Percentiles rank a stretch among this genome's conserved stretches.
Conservation (phyloP, 139 green algal genomes). For the Desmodesmus armatus region DNA sequence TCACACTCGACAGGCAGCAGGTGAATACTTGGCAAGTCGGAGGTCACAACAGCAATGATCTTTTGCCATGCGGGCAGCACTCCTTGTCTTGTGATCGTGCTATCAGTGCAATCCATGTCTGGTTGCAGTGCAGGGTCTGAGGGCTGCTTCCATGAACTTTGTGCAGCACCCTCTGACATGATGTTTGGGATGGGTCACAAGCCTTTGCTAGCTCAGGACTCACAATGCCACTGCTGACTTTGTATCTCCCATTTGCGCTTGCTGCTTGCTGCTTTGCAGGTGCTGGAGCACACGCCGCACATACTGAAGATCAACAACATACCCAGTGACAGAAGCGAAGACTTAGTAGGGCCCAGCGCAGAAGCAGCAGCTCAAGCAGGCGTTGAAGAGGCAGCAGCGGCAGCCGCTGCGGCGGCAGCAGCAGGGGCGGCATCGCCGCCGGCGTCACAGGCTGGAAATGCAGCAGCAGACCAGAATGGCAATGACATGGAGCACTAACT, state of each 20-base stretch:
- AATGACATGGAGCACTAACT: background rate
- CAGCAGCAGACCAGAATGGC: background rate
- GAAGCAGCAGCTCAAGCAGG: slow-evolving; percentile 23
- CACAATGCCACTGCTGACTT: background rate
- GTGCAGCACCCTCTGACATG: no score
- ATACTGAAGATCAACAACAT: slow-evolving; percentile 78
- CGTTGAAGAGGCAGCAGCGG: background rate
- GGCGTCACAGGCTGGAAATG: background rate
- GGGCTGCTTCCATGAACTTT: no score
- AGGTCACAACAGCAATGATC: no score
- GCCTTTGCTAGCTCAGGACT: background rate
- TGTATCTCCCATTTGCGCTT: no score
- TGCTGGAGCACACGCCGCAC: slow-evolving; percentile 53
- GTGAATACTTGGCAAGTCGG: no score
- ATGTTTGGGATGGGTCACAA: no score
- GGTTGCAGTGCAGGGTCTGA: no score
- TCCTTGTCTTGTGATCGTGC: no score
- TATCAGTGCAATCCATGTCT: no score
- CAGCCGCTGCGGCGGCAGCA: background rate
- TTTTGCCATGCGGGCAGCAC: no score
- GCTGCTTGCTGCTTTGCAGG: slow-evolving; percentile 41
- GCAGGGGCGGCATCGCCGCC: background rate
- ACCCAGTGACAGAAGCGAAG: slow-evolving; percentile 56
- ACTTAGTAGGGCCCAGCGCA: slow-evolving; percentile 16
- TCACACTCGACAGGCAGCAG: slow-evolving; percentile 64